Evolutionary conservation across 495 filamentous ascomycete species (phyloP).

Genomic region (Penicillium cosmopolitanum): DNA sequence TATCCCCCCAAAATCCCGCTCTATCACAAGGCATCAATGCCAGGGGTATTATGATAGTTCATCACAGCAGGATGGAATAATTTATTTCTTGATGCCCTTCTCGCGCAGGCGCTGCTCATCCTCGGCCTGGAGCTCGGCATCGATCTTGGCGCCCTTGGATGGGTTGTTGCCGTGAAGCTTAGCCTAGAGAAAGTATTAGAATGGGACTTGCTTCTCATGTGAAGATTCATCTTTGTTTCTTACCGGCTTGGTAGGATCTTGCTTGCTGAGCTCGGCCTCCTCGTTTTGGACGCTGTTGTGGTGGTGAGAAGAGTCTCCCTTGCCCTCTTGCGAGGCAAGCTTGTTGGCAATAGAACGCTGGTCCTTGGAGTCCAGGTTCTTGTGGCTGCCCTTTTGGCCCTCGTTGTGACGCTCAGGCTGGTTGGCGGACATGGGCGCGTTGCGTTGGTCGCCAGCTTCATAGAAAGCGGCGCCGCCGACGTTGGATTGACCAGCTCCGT

Average conservation of each 20-base stretch:
- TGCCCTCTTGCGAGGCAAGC: conserved; percentile 62
- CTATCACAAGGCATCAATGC: conserved; percentile 3
- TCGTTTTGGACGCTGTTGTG: conserved; percentile 45
- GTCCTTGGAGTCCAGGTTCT: conserved; percentile 77
- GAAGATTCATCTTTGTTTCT: conserved; percentile 21
- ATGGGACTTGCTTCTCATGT: neutral
- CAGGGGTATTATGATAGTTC: conserved; percentile 16
- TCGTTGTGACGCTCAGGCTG: conserved; percentile 65
- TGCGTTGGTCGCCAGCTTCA: conserved; percentile 74
- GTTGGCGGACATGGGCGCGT: conserved; percentile 54
- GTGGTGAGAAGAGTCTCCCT: conserved; percentile 34
- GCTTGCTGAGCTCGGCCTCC: conserved; percentile 61
- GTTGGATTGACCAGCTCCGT: conserved; percentile 45
- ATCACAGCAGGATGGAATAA: conserved; percentile 20
- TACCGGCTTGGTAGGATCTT: conserved; percentile 72
- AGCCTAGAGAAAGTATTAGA: conserved; percentile 50
- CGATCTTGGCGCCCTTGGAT: conserved; percentile 70
- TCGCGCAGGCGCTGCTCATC: conserved; percentile 67
- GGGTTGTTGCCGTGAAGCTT: conserved; percentile 71
- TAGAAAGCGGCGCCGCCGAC: conserved; percentile 59
- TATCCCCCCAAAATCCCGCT: conserved; percentile 9
- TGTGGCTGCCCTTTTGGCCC: conserved; percentile 67
- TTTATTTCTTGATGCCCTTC: conserved; percentile 58
- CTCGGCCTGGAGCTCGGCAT: conserved; percentile 68
- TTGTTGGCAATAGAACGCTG: conserved; percentile 79